phyloP scores from a whole-genome alignment of 768 basidiomycete species.

The Coprinellus aureogranulatus region DNA sequence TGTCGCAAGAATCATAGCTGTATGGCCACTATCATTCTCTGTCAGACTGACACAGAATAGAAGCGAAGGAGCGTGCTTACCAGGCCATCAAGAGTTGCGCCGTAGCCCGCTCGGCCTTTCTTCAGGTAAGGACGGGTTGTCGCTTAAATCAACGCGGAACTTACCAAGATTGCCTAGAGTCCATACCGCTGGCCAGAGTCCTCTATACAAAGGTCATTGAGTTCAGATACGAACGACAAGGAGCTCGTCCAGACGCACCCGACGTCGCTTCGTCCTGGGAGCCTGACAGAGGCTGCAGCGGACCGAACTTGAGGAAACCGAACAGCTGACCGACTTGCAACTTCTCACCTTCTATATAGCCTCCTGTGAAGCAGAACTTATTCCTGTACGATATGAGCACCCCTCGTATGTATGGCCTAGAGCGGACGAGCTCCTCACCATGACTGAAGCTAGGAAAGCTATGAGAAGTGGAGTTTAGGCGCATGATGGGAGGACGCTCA shows the following conservation, averaged over 20 bases:
- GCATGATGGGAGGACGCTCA: conserved; percentile 25
- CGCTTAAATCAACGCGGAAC: neutral
- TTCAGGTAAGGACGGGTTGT: neutral
- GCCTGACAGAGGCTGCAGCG: conserved; percentile 23
- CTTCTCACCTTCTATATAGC: conserved; percentile 56
- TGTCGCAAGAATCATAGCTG: conserved; percentile 72
- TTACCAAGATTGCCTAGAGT: conserved; percentile 46
- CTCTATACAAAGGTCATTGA: no score
- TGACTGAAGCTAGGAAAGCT: conserved; percentile 23
- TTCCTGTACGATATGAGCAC: conserved; percentile 27
- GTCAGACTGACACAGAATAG: neutral
- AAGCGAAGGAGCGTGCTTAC: conserved; percentile 33
- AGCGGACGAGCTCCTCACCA: conserved; percentile 21
- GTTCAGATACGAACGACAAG: no score
- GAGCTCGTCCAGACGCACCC: no score
- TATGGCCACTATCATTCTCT: conserved; percentile 55
- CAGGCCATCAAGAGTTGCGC: conserved; percentile 66
- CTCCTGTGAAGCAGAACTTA: conserved; percentile 79
- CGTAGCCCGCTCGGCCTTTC: conserved; percentile 64
- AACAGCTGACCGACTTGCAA: no score
- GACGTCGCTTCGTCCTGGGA: conserved; percentile 24
- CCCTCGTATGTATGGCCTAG: no score
- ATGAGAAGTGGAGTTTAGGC: no score
- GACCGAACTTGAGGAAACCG: no score
- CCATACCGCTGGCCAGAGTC: conserved; percentile 12